Base-by-base conservation (phyloP, 2,329 filamentous ascomycete genomes). In the Colletotrichum sp. region DNA sequence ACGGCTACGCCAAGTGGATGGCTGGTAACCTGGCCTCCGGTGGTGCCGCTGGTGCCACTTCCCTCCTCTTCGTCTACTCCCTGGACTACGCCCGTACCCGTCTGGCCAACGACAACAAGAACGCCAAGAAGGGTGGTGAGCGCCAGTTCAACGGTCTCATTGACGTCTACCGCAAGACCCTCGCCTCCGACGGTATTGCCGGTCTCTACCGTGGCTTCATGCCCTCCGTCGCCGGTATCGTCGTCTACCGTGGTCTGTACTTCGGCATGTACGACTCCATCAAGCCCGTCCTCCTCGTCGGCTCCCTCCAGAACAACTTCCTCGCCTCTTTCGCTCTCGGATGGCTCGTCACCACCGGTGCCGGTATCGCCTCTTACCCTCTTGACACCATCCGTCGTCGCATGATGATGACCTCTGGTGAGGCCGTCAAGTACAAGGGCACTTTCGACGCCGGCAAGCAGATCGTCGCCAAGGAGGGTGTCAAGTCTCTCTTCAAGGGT, bases 141-240 rank as follows among this genome's bases (percentile, higher is more conserved):
- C 97, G 97, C 89, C 97, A 99, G 92, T 99, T 99, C 96, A 99
- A 99, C 94, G 97, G 97, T 90, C 94, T 99, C 84, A 89, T 99
- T 82, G 97, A 99, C 85, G 97, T 99, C 90, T 99, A 99, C 96
- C 95, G 95, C 92, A 99, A 99, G 97, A 99, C 97, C 85, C 93
- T 99, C 85, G 96, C 97, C 84, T 95, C 95, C 85, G 97, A 99
- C 89, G 97, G 97, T 98, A 92, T 99, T 91, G 95, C 94, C 87
- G 97, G 97, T 98, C 96, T 99, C 86, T 99, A 99, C 95, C 97
- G 97, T 98, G 97, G 97, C 93, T 99, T 99, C 95, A 96, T 96
- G 93, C 97, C 98, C 88, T 99, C 97, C 86, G 97, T 99, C 86
- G 93, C 95, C 89, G 97, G 97, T 94, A 99, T 99, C 89, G 90